These are phyloP conservation scores for Porodaedalea pini DNA, from an alignment of 1,284 basidiomycete species.

Conservation along the genomic window DNA sequence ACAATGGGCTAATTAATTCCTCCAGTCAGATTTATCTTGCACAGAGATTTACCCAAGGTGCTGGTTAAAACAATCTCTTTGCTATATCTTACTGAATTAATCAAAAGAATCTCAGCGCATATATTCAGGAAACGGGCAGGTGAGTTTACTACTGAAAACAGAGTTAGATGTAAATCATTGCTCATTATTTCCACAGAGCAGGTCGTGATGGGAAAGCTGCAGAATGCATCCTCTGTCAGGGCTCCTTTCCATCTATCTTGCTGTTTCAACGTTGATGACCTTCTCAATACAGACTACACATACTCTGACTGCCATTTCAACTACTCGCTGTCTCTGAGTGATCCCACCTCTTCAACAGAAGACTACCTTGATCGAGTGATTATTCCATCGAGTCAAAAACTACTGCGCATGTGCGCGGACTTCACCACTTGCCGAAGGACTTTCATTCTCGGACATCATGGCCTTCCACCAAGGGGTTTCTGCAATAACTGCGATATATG, in stretches of 20 bases:
- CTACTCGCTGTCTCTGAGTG: neutral
- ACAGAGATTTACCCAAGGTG: slow-evolving; percentile 3
- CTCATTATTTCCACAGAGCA: neutral
- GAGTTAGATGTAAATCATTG: neutral
- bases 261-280: neutral
- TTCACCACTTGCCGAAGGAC: neutral
- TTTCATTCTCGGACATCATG: neutral
- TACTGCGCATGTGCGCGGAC: neutral
- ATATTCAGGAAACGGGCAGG: slow-evolving; percentile 10
- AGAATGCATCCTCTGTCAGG: slow-evolving; percentile 1
- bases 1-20: neutral
- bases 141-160: neutral
- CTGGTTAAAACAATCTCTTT: too few species aligned
- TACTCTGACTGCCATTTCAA: neutral
- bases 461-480: neutral
- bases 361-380: neutral
- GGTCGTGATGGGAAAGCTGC: slow-evolving; percentile 2
- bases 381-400: neutral
- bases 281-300: neutral
- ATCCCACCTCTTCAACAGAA: neutral
- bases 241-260: neutral
- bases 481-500: slow-evolving; percentile 5
- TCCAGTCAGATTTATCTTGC: slow-evolving; percentile 9
- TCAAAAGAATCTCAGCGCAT: neutral
- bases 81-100: neutral